Percentiles rank a stretch among this genome's conserved stretches.
Evolutionary conservation across 768 basidiomycete species (phyloP).

Genomic region (Leccinum disarticulatum): DNA sequence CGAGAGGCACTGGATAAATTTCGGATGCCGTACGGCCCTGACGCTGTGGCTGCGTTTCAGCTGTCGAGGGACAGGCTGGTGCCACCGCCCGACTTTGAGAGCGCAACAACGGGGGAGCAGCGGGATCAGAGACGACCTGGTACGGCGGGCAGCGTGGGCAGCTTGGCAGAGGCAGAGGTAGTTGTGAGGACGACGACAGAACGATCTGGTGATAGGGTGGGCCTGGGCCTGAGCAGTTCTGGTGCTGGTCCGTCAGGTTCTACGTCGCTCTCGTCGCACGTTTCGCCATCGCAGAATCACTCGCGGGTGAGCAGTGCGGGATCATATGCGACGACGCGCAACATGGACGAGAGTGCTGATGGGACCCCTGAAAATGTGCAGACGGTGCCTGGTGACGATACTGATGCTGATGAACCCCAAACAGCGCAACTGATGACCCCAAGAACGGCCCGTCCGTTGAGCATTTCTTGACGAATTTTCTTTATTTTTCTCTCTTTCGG

Average conservation of each 20-base stretch:
- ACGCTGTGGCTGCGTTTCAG: constrained; percentile 61
- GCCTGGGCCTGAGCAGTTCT: not conserved
- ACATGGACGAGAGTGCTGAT: not conserved
- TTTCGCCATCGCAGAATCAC: constrained; percentile 1
- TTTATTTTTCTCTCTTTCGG: too few species aligned
- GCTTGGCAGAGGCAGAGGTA: not conserved
- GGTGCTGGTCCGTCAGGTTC: not conserved
- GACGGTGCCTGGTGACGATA: constrained; percentile 1
- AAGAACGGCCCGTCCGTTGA: constrained; percentile 20
- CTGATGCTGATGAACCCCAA: constrained; percentile 6
- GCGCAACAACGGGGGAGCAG: not conserved
- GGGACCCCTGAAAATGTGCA: not conserved
- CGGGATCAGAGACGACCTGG: not conserved
- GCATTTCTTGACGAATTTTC: not conserved
- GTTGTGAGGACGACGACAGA: not conserved
- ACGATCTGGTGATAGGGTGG: not conserved
- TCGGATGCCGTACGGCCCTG: constrained; percentile 73
- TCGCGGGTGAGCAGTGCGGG: constrained; percentile 17
- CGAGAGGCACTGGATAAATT: constrained; percentile 66
- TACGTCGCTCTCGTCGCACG: not conserved
- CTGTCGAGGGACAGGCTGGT: constrained; percentile 43
- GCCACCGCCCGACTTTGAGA: constrained; percentile 56
- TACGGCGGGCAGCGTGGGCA: not conserved
- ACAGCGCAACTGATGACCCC: constrained; percentile 20
- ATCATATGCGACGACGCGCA: constrained; percentile 16